phyloP scores from a whole-genome alignment of 768 basidiomycete genomes.

The Roridomyces roridus region DNA sequence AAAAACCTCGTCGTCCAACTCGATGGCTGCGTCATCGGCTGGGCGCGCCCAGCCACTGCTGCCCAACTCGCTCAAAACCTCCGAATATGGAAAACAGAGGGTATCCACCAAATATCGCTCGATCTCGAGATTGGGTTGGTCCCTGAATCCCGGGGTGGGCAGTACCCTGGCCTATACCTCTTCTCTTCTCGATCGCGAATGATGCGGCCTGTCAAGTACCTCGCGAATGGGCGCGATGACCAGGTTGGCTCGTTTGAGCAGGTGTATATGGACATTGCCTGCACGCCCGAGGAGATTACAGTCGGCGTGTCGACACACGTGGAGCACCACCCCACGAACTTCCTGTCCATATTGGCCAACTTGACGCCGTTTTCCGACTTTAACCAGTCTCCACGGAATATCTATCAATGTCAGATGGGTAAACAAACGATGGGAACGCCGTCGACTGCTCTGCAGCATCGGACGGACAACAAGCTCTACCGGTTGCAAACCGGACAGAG shows the following conservation, averaged over 20 bases:
- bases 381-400: slow-evolving; percentile 95
- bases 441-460: slow-evolving; percentile 85
- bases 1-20: slow-evolving; percentile 89
- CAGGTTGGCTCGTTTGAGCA: slow-evolving; percentile 97
- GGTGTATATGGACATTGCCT: slow-evolving; percentile 98
- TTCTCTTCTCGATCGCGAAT: slow-evolving; percentile 89
- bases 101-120: slow-evolving; percentile 78
- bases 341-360: slow-evolving; percentile 95
- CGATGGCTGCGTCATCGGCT: slow-evolving; percentile 95
- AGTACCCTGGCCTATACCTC: slow-evolving; percentile 95
- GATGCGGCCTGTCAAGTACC: slow-evolving; percentile 97
- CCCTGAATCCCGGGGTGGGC: slow-evolving; percentile 88
- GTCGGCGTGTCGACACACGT: slow-evolving; percentile 84
- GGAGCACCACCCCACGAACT: slow-evolving; percentile 93
- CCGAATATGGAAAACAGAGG: slow-evolving; percentile 95
- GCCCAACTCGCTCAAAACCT: slow-evolving; percentile 83
- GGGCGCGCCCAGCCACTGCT: slow-evolving; percentile 80
- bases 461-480: slow-evolving; percentile 99
- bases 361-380: slow-evolving; percentile 99
- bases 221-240: slow-evolving; percentile 85
- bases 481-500: slow-evolving; percentile 94
- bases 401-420: slow-evolving; percentile 99
- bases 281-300: slow-evolving; percentile 85
- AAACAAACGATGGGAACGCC: slow-evolving; percentile 99
- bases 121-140: slow-evolving; percentile 96